Conservation (phyloP, 257 asterid species). For the Lavandula angustifolia region DNA sequence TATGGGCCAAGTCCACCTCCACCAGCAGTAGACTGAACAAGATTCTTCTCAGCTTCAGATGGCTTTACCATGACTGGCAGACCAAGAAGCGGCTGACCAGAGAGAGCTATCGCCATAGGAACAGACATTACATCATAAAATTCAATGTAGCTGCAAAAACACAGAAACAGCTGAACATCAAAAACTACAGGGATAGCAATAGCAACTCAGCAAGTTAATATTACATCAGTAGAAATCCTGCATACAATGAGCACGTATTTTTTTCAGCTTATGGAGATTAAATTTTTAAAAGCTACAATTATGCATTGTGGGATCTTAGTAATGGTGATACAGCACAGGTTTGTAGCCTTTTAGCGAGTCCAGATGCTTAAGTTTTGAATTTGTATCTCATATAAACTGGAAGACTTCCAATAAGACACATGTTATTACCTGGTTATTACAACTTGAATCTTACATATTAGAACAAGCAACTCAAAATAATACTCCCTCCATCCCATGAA, state of each 20-base stretch:
- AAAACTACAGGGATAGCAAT: neutral
- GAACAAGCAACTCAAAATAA: neutral
- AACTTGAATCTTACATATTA: constrained; percentile 9
- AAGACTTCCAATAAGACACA: neutral
- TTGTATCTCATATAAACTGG: constrained; percentile 1
- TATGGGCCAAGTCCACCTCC: constrained; percentile 47
- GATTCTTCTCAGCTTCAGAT: constrained; percentile 84
- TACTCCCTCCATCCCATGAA: too few relatives aligned
- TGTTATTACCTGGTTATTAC: constrained; percentile 3
- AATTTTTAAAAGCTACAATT: constrained; percentile 13
- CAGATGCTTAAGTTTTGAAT: neutral
- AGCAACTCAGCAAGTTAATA: neutral
- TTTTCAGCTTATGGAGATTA: constrained; percentile 15
- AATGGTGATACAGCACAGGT: too few relatives aligned
- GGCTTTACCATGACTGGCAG: constrained; percentile 76
- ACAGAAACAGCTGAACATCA: constrained; percentile 12
- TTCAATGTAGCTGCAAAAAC: constrained; percentile 59
- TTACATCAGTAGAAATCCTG: neutral
- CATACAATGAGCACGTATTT: constrained; percentile 1
- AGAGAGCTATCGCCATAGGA: constrained; percentile 78
- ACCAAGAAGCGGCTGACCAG: constrained; percentile 75
- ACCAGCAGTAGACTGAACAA: constrained; percentile 59
- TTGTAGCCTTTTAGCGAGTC: too few relatives aligned
- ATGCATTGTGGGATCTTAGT: neutral
- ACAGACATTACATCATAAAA: constrained; percentile 69